Evolutionary conservation across 352 stramenopile species (phyloP).

Genomic region (Globisporangium spiculum): DNA sequence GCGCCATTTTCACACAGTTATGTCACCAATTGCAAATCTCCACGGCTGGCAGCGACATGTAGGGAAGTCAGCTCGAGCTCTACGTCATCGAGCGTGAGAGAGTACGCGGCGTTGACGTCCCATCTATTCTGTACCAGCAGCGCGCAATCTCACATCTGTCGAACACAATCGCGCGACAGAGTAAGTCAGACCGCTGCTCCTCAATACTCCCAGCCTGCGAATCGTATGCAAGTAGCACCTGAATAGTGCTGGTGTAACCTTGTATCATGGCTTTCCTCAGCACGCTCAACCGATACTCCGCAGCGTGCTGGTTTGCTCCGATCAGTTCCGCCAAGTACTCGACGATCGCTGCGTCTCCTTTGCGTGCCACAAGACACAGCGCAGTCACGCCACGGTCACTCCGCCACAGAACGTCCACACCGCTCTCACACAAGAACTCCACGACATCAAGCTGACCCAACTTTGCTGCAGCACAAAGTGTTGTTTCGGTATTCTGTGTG

Average conservation of each 20-base stretch:
- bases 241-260: neutral
- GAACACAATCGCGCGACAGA: neutral
- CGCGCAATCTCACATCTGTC: neutral
- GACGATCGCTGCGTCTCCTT: neutral
- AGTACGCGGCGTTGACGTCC: neutral
- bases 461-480: neutral
- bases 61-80: neutral
- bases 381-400: neutral
- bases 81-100: neutral
- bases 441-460: neutral
- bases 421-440: slow-evolving; percentile 4
- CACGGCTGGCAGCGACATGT: neutral
- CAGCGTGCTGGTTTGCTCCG: neutral
- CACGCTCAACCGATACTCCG: neutral
- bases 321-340: slow-evolving; percentile 1
- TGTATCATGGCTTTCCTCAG: neutral
- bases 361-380: neutral
- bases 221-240: neutral
- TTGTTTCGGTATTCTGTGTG: neutral
- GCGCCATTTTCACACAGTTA: neutral
- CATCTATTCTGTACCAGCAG: neutral
- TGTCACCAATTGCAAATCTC: neutral
- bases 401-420: neutral
- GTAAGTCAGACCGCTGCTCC: too few relatives aligned
- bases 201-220: too few relatives aligned